Evolutionary conservation across 306 rosid genomes (phyloP).

Genomic region (Dryas drummondii): DNA sequence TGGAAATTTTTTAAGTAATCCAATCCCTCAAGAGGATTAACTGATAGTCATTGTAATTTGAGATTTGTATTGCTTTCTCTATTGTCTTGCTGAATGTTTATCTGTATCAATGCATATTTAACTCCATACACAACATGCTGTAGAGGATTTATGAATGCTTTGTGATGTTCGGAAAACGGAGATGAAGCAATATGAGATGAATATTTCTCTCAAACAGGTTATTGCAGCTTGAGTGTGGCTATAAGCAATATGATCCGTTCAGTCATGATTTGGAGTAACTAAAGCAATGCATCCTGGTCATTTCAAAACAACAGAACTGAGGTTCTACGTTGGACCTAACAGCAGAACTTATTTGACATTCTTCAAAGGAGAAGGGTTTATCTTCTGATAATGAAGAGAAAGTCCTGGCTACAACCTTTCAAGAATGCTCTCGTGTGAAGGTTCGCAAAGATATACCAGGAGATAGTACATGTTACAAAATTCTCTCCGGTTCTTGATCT

Average conservation of each 20-base stretch:
- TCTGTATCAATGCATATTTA: not conserved
- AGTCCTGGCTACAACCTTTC: not conserved
- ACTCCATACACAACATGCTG: not conserved
- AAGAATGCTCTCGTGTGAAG: not conserved
- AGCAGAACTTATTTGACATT: not conserved
- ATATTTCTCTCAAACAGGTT: not conserved
- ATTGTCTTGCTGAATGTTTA: not conserved
- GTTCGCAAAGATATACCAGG: not conserved
- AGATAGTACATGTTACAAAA: not conserved
- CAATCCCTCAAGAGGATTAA: too few relatives aligned
- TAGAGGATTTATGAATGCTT: not conserved
- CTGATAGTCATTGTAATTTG: not conserved
- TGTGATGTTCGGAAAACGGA: not conserved
- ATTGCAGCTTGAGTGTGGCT: not conserved
- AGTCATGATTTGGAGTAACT: not conserved
- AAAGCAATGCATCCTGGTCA: not conserved
- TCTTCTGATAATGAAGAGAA: not conserved
- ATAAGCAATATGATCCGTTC: not conserved
- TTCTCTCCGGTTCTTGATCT: not conserved
- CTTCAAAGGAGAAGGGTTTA: not conserved
- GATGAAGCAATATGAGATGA: not conserved
- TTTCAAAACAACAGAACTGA: not conserved
- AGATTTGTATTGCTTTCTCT: not conserved
- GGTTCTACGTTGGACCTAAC: not conserved
- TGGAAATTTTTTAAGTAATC: not conserved